Conservation (phyloP, 257 asterid species). For the Solanum chmielewskii region DNA sequence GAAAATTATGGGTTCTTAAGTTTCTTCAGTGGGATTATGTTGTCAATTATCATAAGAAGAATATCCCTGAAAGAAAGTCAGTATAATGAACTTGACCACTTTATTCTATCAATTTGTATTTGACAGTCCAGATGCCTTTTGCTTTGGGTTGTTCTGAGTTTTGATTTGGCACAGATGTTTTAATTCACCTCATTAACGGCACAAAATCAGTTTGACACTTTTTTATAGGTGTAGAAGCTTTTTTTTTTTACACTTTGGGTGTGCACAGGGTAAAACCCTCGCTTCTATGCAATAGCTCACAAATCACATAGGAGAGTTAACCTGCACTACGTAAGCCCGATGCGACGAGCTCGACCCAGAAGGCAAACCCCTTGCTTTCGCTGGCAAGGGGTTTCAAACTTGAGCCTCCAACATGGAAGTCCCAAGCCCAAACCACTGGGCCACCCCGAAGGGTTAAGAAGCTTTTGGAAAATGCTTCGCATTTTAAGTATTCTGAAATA, state of each 20-base stretch:
- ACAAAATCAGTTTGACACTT: neutral
- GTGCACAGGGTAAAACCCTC: too few species aligned
- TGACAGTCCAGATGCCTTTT: neutral
- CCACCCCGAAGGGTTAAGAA: neutral
- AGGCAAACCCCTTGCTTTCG: too few species aligned
- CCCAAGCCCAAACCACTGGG: too few species aligned
- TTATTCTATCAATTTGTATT: neutral
- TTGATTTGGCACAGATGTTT: neutral
- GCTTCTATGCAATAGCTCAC: too few species aligned
- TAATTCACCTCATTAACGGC: neutral
- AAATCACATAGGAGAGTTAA: too few species aligned
- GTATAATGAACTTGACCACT: neutral
- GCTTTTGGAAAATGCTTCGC: neutral
- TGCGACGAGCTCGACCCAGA: too few species aligned
- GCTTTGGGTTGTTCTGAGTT: neutral
- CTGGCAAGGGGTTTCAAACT: too few species aligned
- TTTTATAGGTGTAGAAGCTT: neutral
- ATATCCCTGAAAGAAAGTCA: neutral
- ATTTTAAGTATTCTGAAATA: neutral
- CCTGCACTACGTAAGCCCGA: too few species aligned
- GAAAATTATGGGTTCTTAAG: neutral
- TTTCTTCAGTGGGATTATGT: neutral
- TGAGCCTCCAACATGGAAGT: too few species aligned
- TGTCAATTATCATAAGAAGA: neutral
- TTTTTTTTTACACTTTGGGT: neutral